These are phyloP conservation scores for Ceratobasidium papillatum DNA, from an alignment of 1,284 basidiomycete genomes.

Conservation along the genomic window DNA sequence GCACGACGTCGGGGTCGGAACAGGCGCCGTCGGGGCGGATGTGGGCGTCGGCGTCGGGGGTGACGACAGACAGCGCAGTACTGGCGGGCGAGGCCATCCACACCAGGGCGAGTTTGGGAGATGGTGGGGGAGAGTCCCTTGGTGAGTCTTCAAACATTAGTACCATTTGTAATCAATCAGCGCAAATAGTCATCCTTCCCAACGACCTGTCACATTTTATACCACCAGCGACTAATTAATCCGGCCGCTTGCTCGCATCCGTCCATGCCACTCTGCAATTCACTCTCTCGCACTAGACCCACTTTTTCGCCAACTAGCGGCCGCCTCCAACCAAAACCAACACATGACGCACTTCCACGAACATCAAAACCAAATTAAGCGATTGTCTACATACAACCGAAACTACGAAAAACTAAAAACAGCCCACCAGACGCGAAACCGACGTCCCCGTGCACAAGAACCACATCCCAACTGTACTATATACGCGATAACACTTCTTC, in stretches of 20 bases:
- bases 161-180: slow-evolving; percentile 12
- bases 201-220: not conserved
- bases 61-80: slow-evolving; percentile 8
- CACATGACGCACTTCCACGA: not conserved
- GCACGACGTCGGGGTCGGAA: slow-evolving; percentile 21
- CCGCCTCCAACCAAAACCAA: not conserved
- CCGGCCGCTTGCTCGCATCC: not conserved
- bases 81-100: slow-evolving; percentile 23
- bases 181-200: not conserved
- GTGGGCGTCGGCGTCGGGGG: not conserved
- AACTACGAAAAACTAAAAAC: not conserved
- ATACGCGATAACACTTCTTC: too few species aligned
- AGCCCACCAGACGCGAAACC: not conserved
- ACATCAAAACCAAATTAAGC: not conserved
- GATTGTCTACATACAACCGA: not conserved
- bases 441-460: not conserved
- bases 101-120: not conserved
- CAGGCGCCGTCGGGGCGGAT: not conserved
- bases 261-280: not conserved
- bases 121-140: not conserved
- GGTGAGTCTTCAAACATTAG: not conserved
- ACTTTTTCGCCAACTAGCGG: not conserved
- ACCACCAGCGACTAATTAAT: not conserved
- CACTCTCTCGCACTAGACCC: not conserved
- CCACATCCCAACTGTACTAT: not conserved